These are phyloP conservation scores for Cruciata laevipes DNA, from an alignment of 257 asterid species.

Conservation along the genomic window DNA sequence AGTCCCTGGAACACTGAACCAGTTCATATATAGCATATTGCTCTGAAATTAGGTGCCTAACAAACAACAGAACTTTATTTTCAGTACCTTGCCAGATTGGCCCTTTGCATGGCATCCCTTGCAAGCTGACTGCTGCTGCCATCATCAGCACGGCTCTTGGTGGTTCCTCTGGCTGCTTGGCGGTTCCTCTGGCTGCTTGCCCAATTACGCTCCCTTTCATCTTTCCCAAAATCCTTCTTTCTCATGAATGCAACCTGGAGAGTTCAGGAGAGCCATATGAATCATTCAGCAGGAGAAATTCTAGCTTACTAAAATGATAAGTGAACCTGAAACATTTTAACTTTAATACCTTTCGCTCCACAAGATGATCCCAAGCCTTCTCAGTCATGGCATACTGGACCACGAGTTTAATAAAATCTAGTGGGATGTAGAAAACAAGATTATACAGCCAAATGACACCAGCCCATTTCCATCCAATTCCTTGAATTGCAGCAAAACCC, in stretches of 20 bases:
- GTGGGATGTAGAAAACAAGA: conserved; percentile 61
- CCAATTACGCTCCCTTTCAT: conserved; percentile 64
- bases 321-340: background rate
- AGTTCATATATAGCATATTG: background rate
- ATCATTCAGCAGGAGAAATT: background rate
- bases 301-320: background rate
- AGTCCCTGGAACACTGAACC: background rate
- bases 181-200: conserved; percentile 61
- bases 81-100: conserved; percentile 63
- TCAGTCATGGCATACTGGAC: conserved; percentile 40
- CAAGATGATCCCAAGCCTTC: conserved; percentile 38
- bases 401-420: conserved; percentile 59
- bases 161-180: too few relatives aligned
- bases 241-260: conserved; percentile 43
- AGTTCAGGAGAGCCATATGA: background rate
- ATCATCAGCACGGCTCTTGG: conserved; percentile 39
- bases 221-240: conserved; percentile 66
- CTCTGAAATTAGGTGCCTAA: background rate
- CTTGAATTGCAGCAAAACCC: conserved; percentile 56
- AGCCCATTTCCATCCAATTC: conserved; percentile 85
- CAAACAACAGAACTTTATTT: background rate
- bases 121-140: conserved; percentile 58
- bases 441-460: conserved; percentile 63
- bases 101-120: conserved; percentile 56
- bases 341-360: conserved; percentile 22